These are phyloP conservation scores for Termitomyces sp. DNA, from an alignment of 768 basidiomycete genomes.

Conservation along the genomic window DNA sequence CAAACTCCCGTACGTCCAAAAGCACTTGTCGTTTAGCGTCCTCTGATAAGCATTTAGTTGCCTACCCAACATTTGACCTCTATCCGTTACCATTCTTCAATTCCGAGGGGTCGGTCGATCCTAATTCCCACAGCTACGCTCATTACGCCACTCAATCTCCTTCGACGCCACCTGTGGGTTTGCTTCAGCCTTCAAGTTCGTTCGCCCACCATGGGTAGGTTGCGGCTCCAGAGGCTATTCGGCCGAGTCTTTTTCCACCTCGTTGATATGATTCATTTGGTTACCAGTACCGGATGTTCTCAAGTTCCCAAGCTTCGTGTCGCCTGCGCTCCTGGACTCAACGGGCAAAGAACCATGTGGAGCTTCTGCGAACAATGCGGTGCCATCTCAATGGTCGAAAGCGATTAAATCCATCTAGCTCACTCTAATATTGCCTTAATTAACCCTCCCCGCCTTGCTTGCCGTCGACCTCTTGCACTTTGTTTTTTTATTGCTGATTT, in stretches of 20 bases:
- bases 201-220: conserved; percentile 74
- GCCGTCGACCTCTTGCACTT: conserved; percentile 7
- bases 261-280: background rate
- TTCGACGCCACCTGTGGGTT: conserved; percentile 48
- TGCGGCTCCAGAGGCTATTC: conserved; percentile 3
- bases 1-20: conserved; percentile 44
- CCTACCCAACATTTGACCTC: conserved; percentile 62
- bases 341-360: conserved; percentile 82
- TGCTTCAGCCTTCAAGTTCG: conserved; percentile 60
- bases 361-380: conserved; percentile 86
- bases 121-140: conserved; percentile 42
- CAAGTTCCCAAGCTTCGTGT: conserved; percentile 83
- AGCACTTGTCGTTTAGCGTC: background rate
- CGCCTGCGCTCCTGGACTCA: conserved; percentile 66
- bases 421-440: background rate
- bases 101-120: conserved; percentile 41
- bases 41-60: conserved; percentile 23
- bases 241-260: conserved; percentile 1
- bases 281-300: conserved; percentile 42
- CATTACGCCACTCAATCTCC: conserved; percentile 37
- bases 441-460: background rate
- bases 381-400: conserved; percentile 84
- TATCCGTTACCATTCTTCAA: conserved; percentile 55
- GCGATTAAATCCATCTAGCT: conserved; percentile 39
- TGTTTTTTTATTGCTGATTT: conserved; percentile 17